Base-by-base conservation (phyloP, 768 basidiomycete species). In the Cyclocybe aegerita region DNA sequence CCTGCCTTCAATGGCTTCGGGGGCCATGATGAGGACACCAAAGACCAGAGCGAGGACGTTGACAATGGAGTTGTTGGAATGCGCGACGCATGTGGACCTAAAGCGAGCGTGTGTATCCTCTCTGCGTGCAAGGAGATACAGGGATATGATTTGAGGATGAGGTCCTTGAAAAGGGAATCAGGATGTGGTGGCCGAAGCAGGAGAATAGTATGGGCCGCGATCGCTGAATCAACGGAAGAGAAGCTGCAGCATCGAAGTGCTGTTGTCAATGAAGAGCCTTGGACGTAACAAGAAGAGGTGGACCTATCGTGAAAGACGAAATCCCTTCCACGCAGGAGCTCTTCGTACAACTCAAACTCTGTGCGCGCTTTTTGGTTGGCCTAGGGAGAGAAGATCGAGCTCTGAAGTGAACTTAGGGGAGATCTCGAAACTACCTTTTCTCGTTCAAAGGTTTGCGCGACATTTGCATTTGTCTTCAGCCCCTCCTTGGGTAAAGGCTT, bases 191-290 rank as follows among this genome's bases (percentile, higher is more conserved):
- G 78, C 39, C 77, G 66, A 3, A 75, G 53, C 3, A 91, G 67
- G 31, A 90, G 70, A 31, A 89, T 73, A 23, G 86, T 70, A 54
- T 90, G 86, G 5, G 88, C 79, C 12, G 90, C 86, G 14, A 91
- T 67, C 34, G 81, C 62, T 16, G 86, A 63, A 53, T 93, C 90
- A 12, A 90, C 64, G 4, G 77, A 75, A 1, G 85, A 81, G 9
- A 77, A 76, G 40, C 89, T 92, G 46, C 14, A 33, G 15, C 4
- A 11, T 23, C 23, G 23, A 12, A 38, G 36, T 17, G 51, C 40
- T 16, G 53, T 38, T 42, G 42, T 49, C 15, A 51, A 47, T 39
- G 45, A 33, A 31, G 44, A 37, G 4, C 32, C 7, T 37, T 4
- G 38, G 29, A 17, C 29, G 14, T 35, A 9, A 50, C 30, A 7